Evolutionary conservation across 2,329 filamentous ascomycete genomes (phyloP), one percentile per base, ranked within the genome.

Genomic region (Botrytis cinerea): DNA sequence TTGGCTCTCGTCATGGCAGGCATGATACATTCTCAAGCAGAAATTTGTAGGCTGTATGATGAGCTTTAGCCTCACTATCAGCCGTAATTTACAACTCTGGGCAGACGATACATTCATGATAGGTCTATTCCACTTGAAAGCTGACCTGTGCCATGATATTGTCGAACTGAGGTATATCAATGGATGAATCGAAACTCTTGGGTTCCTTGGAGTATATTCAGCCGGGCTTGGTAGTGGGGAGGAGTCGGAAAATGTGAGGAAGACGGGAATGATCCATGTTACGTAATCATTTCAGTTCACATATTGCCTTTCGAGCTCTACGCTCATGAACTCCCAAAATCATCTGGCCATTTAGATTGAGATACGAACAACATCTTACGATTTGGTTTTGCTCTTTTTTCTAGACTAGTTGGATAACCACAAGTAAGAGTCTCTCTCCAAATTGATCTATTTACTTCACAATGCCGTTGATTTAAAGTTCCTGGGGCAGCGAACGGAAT

Each of bases 1-100:
- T 62, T 16, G 16, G 6, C 22, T 16, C 7, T 1, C 8, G 12
- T 4, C 3, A 2, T 18, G 8, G 2, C 5, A n/a, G 6, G n/a
- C 14, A n/a, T 40, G 1, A 40, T n/a, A n/a, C 0, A n/a, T n/a
- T n/a, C 35, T 0, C 10, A 1, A 16, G 12, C 12, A 40, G 25
- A 40, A 14, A 40, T 9, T 18, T 18, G 6, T 9, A 22, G 0
- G 35, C 25, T 40, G 7, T 4, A n/a, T 2, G 14, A n/a, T n/a
- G n/a, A 25, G 22, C 35, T 40, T 40, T 62, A n/a, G 22, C 22
- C 59, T 61, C 35, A 8, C 5, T 61, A 22, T 38, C 35, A 38
- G 22, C 20, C 32, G 22, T 38, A 25, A 8, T 8, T 16, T n/a
- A 40, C 22, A 7, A 8, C 22, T n/a, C 10, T 22, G 32, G 59